phyloP scores from a whole-genome alignment of 805 yeast species.

The Suhomyces sp. region DNA sequence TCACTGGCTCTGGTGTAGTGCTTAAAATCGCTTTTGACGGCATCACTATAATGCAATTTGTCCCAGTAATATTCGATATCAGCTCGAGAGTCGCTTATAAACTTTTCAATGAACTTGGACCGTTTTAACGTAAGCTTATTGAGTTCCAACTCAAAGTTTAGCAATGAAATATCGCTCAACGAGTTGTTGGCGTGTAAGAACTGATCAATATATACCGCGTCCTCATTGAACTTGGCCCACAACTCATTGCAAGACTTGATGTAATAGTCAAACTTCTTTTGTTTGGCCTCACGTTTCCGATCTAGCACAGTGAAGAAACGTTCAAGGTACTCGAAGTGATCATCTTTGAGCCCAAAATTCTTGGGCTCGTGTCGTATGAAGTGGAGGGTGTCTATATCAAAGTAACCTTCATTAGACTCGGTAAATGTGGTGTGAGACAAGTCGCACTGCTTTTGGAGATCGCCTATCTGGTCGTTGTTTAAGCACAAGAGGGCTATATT shows the following conservation, averaged over 20 bases:
- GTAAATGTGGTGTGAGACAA: slow-evolving; percentile 7
- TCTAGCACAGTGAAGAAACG: slow-evolving; percentile 31
- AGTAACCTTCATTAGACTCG: slow-evolving; percentile 24
- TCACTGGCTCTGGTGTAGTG: slow-evolving; percentile 27
- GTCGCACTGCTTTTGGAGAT: slow-evolving; percentile 30
- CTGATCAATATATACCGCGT: slow-evolving; percentile 31
- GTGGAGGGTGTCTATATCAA: slow-evolving; percentile 37
- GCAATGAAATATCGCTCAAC: slow-evolving; percentile 47
- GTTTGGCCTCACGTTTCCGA: slow-evolving; percentile 31
- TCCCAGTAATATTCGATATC: slow-evolving; percentile 65
- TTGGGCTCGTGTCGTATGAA: slow-evolving; percentile 36
- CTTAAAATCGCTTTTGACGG: slow-evolving; percentile 44
- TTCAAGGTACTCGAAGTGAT: slow-evolving; percentile 31
- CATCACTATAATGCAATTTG: slow-evolving; percentile 52
- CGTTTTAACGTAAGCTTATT: slow-evolving; percentile 58
- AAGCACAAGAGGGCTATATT: slow-evolving; percentile 28
- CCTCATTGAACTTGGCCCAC: slow-evolving; percentile 59
- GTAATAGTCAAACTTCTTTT: slow-evolving; percentile 34
- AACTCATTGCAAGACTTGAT: slow-evolving; percentile 43
- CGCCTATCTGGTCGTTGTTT: slow-evolving; percentile 30
- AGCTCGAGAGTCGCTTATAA: slow-evolving; percentile 59
- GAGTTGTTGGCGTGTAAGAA: slow-evolving; percentile 48
- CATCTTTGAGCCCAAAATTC: slow-evolving; percentile 38
- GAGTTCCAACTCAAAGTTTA: slow-evolving; percentile 53
- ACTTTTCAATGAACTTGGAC: slow-evolving; percentile 60